Base-by-base conservation (phyloP, 306 rosid genomes). In the Prunus armeniaca region DNA sequence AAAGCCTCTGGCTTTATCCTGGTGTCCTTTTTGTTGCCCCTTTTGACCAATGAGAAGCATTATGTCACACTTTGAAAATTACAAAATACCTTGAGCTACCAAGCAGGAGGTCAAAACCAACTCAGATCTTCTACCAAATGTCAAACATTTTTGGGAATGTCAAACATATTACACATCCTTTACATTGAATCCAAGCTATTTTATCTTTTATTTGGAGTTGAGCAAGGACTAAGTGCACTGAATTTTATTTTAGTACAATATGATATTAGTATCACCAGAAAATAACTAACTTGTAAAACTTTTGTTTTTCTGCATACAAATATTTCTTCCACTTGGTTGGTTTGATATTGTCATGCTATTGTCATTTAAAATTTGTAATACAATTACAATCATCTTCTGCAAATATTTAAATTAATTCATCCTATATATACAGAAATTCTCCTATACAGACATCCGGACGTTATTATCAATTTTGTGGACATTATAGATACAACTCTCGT, bases 91-190 rank as follows among this genome's bases (percentile, higher is more conserved):
- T 84, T 41, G 86, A 86, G 67, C 74, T 56, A 72, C 71, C 74
- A 73, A 30, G 72, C 49, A 62, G 45, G 45, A 68, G 77, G 88
- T 89, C 93, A 82, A 69, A 86, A 79, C 84, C 88, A 81, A 91
- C 84, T 67, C 43, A 72, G 76, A 72, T 77, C 0, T 27, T 74
- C 81, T 69, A 24, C 55, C 55, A 85, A 83, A 78, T 79, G 87
- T 86, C 87, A 86, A 83, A 82, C 79, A 72, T 73, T 79, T 58
- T 8, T 14, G 49, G n/a, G 50, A 71, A 52, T 20, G 38, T 14
- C 67, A 57, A 64, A 9, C 8, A 38, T 41, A 9, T 8, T 22
- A 60, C 65, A 8, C 56, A 82, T 41, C 38, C 34, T 38, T 41
- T 28, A 18, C 72, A 63, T 19, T 45, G 55, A 67, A 46, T 62